Base-by-base conservation (phyloP, 108 stramenopile genomes). In the Cyclotella atomus region DNA sequence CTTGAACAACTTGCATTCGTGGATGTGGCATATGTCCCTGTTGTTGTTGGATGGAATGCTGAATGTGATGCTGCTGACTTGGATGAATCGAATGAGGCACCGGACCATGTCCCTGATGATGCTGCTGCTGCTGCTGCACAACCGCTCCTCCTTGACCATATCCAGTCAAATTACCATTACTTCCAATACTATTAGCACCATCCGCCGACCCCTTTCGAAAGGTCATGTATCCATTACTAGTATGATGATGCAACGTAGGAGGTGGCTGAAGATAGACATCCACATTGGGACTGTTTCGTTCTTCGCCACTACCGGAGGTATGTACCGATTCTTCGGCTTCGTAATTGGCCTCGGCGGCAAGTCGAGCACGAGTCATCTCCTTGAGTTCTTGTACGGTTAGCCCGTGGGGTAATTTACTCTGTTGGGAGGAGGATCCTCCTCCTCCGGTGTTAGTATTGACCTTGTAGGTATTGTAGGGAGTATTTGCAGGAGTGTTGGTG, bases 351-450 rank as follows among this genome's bases (percentile, higher is more conserved):
- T 94, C 91, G 0, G 85, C 85, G 30, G 93, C 91, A 24, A 92
- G 85, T 44, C 94, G 64, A 16, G 94, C 92, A 65, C 90, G 89
- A 16, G 96, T 97, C 91, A 97, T 91, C 73, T 95, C 91, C 71
- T 97, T 97, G 47, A 97, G 82, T 78, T 97, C 96, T 59, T 94
- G 87, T 10, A 97, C 96, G 3, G 96, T 97, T 28, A 97, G 80
- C 20, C 96, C 94, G 65, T 95, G 96, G 49, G 94, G 92, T 33
- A 97, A 75, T 56, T 92, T 91, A 68, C 62, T 62, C 25, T 82
- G 68, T 15, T 64, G 70, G n/a, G n/a, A n/a, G n/a, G n/a, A n/a
- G n/a, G n/a, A n/a, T n/a, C n/a, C n/a, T n/a, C n/a, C n/a, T n/a
- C n/a, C n/a, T n/a, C n/a, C n/a, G n/a, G n/a, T n/a, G n/a, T n/a